Evolutionary conservation across 768 basidiomycete species (phyloP).

Genomic region (Auricularia sp.): DNA sequence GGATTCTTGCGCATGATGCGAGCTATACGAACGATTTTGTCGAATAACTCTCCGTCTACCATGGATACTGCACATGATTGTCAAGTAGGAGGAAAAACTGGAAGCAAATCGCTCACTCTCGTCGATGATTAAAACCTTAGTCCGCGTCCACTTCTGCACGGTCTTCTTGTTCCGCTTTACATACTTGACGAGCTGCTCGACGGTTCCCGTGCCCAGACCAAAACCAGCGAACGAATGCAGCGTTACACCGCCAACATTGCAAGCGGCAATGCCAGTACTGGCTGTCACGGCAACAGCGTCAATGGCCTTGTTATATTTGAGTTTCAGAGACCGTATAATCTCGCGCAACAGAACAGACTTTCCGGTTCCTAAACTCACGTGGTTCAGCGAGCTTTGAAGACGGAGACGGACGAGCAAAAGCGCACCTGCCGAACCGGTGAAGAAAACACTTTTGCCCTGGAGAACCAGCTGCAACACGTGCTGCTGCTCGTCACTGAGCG

Average conservation of each 20-base stretch:
- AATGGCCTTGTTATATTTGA: constrained; percentile 35
- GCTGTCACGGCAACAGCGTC: constrained; percentile 91
- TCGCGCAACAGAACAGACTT: constrained; percentile 92
- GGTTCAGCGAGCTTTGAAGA: neutral
- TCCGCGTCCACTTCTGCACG: constrained; percentile 64
- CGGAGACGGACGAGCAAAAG: neutral
- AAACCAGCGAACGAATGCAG: constrained; percentile 95
- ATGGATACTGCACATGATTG: constrained; percentile 65
- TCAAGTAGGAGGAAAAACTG: neutral
- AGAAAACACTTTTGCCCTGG: constrained; percentile 60
- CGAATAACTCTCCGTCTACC: constrained; percentile 88
- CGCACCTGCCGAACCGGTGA: constrained; percentile 77
- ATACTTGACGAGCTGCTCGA: constrained; percentile 51
- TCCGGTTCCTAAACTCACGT: constrained; percentile 63
- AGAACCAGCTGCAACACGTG: constrained; percentile 46
- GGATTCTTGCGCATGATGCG: constrained; percentile 47
- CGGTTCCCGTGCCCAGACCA: constrained; percentile 64
- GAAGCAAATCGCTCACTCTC: constrained; percentile 24
- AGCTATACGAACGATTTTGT: constrained; percentile 75
- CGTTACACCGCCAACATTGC: constrained; percentile 93
- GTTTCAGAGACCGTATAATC: constrained; percentile 68
- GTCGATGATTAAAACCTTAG: constrained; percentile 54
- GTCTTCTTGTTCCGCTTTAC: constrained; percentile 82
- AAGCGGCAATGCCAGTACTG: constrained; percentile 93
- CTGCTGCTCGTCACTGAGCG: constrained; percentile 45